Evolutionary conservation across 345 rosid species (phyloP), one percentile per base, ranked within the genome.

Genomic region (Eucalyptus marginata): DNA sequence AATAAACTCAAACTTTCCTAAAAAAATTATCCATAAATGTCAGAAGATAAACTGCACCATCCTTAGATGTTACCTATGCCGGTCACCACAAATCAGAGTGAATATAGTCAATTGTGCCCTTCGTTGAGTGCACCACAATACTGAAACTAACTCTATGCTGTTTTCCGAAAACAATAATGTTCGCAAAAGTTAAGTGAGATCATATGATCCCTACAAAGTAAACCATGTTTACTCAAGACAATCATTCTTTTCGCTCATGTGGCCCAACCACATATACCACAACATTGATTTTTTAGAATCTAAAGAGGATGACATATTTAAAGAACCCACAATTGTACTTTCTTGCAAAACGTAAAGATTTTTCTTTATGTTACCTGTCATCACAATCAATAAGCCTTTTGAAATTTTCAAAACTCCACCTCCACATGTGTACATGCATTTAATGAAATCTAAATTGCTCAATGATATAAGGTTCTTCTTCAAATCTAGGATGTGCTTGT

Each of bases 91-190:
- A 56, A 56, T 24, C 6, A 18, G 0, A 56, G 62, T 56, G 6
- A 24, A 56, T 4, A 56, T 56, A 56, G 62, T 56, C 27, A 56
- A 56, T 0, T 22, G 0, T 56, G 62, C 0, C 62, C 0, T 24
- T 56, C 0, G 0, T 56, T 10, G 5, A 56, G 6, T 56, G 0
- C 27, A 56, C 62, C 62, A 9, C 3, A 10, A 0, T 56, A 56
- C 2, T 24, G 0, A 56, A 24, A 56, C 6, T 56, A 56, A 56
- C 62, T 56, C 6, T 9, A 13, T 56, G 29, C 0, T 24, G 0
- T 22, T 56, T 56, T 10, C 3, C 3, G 1, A 56, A 51, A 56
- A 24, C 13, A 22, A 56, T 13, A 56, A 24, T 56, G 0, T 56
- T 56, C 62, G 0, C 62, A 56, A 56, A 56, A 24, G 29, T 56